Base-by-base conservation (phyloP, 179 eudicot species). In the Drosera spatulata region DNA sequence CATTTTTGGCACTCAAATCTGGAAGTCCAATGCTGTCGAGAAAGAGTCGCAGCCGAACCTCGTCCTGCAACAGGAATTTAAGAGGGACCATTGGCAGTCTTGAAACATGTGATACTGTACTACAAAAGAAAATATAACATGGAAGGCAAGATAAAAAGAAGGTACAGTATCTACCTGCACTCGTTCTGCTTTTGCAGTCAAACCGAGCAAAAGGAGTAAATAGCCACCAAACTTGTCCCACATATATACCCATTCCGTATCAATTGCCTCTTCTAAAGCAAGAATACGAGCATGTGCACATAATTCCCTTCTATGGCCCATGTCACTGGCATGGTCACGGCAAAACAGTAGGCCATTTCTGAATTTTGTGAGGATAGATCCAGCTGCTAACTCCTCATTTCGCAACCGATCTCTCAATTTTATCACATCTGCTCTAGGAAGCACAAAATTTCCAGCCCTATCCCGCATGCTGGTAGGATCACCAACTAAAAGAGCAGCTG, bases 201-300 rank as follows among this genome's bases (percentile, higher is more conserved):
- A 77, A 66, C 97, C 97, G 53, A 93, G 86, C 82, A 93, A 79
- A 66, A 93, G 95, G 71, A 93, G 97, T 53, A 93, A 72, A 80
- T 93, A 93, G 65, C 99, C 99, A 68, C 99, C 99, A 65, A 93
- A 93, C 74, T 93, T 93, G 77, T 93, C 99, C 99, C 99, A 93
- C 99, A 93, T 93, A 72, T 93, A 93, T 56, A 89, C 99, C 99
- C 99, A 93, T 63, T 93, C 99, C 4, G 99, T 93, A 71, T 93
- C 99, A 71, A 93, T 90, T 57, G 99, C 99, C 78, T 93, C 99
- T 73, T 89, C 99, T 62, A 93, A 76, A 61, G 95, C 91, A 69
- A 93, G 74, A 65, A 93, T 93, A 51, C 95, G 87, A 67, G 99
- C 99, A 81, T 89, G 97, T 50, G 99, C 95, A 75, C 97, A 86